These are phyloP conservation scores for Cyclotella baltica DNA, from an alignment of 108 stramenopile genomes.

Conservation along the genomic window DNA sequence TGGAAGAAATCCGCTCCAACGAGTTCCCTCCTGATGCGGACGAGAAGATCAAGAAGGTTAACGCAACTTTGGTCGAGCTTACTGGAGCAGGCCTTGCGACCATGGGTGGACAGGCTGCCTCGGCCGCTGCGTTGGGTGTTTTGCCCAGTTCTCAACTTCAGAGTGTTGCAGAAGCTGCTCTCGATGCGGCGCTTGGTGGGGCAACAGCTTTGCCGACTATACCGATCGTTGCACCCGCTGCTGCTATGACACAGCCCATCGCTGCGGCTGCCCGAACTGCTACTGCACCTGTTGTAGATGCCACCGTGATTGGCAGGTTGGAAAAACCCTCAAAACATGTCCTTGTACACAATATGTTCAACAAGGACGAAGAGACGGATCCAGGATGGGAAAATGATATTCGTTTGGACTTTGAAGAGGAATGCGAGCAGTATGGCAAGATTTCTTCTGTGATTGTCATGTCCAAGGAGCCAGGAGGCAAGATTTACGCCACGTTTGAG, in stretches of 20 bases:
- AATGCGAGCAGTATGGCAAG: slow-evolving; percentile 90
- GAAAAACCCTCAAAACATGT: slow-evolving; percentile 63
- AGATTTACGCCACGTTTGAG: slow-evolving; percentile 89
- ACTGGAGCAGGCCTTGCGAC: slow-evolving; percentile 54
- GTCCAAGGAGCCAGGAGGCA: slow-evolving; percentile 86
- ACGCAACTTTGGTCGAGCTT: slow-evolving; percentile 57
- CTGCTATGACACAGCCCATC: neutral
- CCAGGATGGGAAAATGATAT: slow-evolving; percentile 91
- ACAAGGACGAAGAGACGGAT: slow-evolving; percentile 93
- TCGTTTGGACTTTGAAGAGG: slow-evolving; percentile 88
- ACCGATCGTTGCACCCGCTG: slow-evolving; percentile 7
- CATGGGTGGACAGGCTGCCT: slow-evolving; percentile 44
- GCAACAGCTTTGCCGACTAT: slow-evolving; percentile 47
- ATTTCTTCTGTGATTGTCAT: slow-evolving; percentile 75
- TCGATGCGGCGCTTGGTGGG: slow-evolving; percentile 50
- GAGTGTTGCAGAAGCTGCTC: slow-evolving; percentile 56
- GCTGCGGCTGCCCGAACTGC: neutral
- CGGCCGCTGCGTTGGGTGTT: slow-evolving; percentile 55
- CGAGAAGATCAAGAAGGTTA: slow-evolving; percentile 70
- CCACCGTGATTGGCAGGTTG: slow-evolving; percentile 44
- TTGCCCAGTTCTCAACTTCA: slow-evolving; percentile 39
- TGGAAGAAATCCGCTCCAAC: slow-evolving; percentile 64
- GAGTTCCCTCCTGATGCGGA: slow-evolving; percentile 78
- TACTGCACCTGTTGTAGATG: slow-evolving; percentile 28
- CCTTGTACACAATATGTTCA: slow-evolving; percentile 94